These are phyloP conservation scores for Moricandia arvensis DNA, from an alignment of 345 rosid species.

Conservation along the genomic window DNA sequence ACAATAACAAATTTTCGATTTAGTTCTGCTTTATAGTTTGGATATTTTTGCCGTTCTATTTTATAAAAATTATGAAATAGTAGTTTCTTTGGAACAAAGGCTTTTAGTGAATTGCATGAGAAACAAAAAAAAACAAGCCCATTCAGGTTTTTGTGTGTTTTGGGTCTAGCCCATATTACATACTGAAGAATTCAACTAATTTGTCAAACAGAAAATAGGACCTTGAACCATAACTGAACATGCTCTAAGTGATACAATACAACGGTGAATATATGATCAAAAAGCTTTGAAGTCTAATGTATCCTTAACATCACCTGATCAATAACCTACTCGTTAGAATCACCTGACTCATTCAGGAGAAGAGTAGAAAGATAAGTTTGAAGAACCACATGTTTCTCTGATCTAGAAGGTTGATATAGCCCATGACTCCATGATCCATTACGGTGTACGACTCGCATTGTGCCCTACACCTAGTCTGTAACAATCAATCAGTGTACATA, in stretches of 20 bases:
- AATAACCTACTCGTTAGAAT: too few relatives aligned
- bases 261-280: too few relatives aligned
- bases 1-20: neutral
- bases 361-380: too few relatives aligned
- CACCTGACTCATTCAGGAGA: too few relatives aligned
- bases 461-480: neutral
- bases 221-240: neutral
- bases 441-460: too few relatives aligned
- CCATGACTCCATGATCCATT: too few relatives aligned
- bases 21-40: neutral
- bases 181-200: neutral
- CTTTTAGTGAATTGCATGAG: neutral
- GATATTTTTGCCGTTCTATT: neutral
- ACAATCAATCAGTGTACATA: constrained; percentile 2
- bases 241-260: too few relatives aligned
- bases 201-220: neutral
- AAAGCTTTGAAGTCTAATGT: too few relatives aligned
- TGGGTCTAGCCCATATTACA: neutral
- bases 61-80: neutral
- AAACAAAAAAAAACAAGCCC: neutral
- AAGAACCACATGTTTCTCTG: too few relatives aligned
- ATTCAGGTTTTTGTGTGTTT: neutral
- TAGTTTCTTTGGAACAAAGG: neutral
- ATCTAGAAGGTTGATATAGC: neutral
- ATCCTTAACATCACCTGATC: too few relatives aligned